Base-by-base conservation (phyloP, 257 asterid species). In the Fraxinus pennsylvanica region DNA sequence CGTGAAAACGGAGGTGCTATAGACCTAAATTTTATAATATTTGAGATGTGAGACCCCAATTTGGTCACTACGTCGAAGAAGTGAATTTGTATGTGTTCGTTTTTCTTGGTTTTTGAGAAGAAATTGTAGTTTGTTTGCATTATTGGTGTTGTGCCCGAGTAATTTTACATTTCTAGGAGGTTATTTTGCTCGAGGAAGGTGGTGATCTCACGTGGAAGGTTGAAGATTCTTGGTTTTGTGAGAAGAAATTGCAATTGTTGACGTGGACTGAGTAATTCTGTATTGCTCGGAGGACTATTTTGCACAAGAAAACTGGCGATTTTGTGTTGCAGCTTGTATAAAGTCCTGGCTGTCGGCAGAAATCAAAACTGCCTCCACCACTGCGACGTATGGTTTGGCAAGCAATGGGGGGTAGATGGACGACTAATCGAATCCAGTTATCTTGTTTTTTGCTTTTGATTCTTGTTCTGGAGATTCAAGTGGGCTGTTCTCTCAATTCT, bases 381-480 rank as follows among this genome's bases (percentile, higher is more conserved):
- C 86, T 50, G 74, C 78, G 50, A 79, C 89, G 75, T 78, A 84
- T 78, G 88, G 84, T 84, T 81, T 76, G 77, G 76, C 86, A 74
- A 82, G 88, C 88, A 75, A 94, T 94, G 97, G 90, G 91, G 74
- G 75, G 84, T 84, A 87, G 86, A 80, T 90, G 94, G 97, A 89
- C 82, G 69, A 82, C 81, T 75, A 80, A 82, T 80, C 86, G 81
- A 84, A 85, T 83, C 74, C 90, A 74, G 68, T 80, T 88, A 82
- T 80, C 85, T 39, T 82, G 76, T 81, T 80, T 87, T 21, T 27
- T 81, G 15, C 82, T 88, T 82, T 74, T 88, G 17, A 39, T 94
- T 81, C 86, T 90, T 65, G 75, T 81, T 74, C 83, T 77, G 57
- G 79, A 85, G 27, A 76, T 82, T 81, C 89, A 72, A 30, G 91